A percentile compares a stretch with the other conserved stretches of the same genome.
Conservation (phyloP, 2,329 filamentous ascomycete species). For the Diatrype stigma region DNA sequence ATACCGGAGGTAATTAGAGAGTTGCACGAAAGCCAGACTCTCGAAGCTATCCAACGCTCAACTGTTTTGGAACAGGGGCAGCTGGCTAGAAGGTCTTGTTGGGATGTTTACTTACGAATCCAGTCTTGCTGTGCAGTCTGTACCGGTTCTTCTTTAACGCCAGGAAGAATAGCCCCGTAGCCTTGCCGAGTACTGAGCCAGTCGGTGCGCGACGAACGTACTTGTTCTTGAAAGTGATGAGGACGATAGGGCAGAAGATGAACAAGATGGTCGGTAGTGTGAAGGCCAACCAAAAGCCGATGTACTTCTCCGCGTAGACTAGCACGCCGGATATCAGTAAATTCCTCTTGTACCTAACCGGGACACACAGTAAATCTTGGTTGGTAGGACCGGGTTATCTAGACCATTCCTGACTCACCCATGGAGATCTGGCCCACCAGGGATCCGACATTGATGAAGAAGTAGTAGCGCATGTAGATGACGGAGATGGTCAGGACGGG, state of each 20-base stretch:
- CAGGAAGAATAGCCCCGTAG: slow-evolving; percentile 55
- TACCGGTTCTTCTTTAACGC: slow-evolving; percentile 48
- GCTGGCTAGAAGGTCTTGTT: too few species aligned
- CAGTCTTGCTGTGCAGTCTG: not conserved
- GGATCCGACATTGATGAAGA: slow-evolving; percentile 66
- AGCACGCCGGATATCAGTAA: not conserved
- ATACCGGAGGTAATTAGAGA: too few species aligned
- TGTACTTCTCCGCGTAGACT: slow-evolving; percentile 70
- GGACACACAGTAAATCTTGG: too few species aligned
- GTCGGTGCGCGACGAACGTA: slow-evolving; percentile 61
- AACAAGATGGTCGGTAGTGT: slow-evolving; percentile 64
- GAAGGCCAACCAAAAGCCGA: slow-evolving; percentile 72
- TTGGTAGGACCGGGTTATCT: not conserved
- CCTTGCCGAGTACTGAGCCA: slow-evolving; percentile 68
- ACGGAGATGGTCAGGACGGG: slow-evolving; percentile 53
- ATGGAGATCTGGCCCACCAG: slow-evolving; percentile 59
- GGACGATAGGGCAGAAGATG: slow-evolving; percentile 56
- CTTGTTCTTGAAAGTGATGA: slow-evolving; percentile 54
- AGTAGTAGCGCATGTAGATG: slow-evolving; percentile 64
- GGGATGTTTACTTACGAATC: not conserved
- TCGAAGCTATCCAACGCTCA: too few species aligned
- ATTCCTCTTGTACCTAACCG: too few species aligned
- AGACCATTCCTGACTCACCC: slow-evolving; percentile 23
- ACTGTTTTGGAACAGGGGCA: too few species aligned
- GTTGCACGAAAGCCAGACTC: too few species aligned